Conservation (phyloP, 371 early-diverging fungal species). For the Mortierella sp. region DNA sequence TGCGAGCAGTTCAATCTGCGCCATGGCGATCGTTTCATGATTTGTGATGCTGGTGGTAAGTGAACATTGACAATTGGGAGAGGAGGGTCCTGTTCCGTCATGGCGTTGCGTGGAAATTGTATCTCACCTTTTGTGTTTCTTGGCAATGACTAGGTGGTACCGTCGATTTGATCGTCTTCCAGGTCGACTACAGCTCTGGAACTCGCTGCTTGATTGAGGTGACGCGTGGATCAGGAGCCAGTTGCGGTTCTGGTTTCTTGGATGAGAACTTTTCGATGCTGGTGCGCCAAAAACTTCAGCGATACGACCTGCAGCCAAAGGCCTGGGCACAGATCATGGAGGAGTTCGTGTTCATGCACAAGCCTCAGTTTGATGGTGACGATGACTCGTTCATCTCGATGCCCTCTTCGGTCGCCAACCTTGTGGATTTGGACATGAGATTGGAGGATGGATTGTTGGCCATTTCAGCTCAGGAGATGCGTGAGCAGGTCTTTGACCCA, state of each 20-base stretch:
- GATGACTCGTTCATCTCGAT: slow-evolving; percentile 69
- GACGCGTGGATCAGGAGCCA: slow-evolving; percentile 70
- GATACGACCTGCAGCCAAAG: slow-evolving; percentile 45
- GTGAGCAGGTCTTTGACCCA: slow-evolving; percentile 69
- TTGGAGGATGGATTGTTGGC: slow-evolving; percentile 67
- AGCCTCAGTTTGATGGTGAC: slow-evolving; percentile 71
- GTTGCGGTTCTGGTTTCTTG: slow-evolving; percentile 70
- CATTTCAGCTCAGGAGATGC: slow-evolving; percentile 65
- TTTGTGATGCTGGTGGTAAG: slow-evolving; percentile 70
- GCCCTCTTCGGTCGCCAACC: slow-evolving; percentile 64
- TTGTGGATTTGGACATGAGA: slow-evolving; percentile 65
- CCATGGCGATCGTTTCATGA: slow-evolving; percentile 61
- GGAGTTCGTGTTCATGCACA: slow-evolving; percentile 51
- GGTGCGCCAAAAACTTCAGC: slow-evolving; percentile 37
- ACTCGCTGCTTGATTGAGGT: slow-evolving; percentile 63
- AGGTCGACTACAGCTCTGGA: slow-evolving; percentile 63
- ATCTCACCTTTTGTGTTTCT: neutral
- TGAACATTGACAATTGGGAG: no score
- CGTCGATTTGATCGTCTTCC: slow-evolving; percentile 72
- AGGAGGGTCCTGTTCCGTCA: neutral
- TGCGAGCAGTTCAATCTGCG: slow-evolving; percentile 63
- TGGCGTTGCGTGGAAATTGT: neutral
- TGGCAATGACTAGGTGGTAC: slow-evolving; percentile 55
- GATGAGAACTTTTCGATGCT: slow-evolving; percentile 57
- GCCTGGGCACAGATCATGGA: slow-evolving; percentile 54